Evolutionary conservation across 306 rosid genomes (phyloP).

Genomic region (Quercus suber): DNA sequence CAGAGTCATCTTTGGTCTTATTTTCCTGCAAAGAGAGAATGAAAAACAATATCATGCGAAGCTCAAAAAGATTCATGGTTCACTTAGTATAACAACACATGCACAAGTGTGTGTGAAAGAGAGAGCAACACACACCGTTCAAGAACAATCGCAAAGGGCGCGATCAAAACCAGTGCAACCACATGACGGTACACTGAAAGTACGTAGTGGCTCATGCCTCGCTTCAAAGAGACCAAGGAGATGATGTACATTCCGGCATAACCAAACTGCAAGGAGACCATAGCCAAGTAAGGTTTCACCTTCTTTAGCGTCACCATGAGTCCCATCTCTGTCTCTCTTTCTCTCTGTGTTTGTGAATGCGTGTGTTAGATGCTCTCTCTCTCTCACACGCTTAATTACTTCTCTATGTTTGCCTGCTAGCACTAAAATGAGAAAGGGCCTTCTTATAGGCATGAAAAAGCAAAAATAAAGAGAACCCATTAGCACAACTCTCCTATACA

Average conservation of each 20-base stretch:
- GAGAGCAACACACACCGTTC: constrained; percentile 52
- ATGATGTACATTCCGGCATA: constrained; percentile 90
- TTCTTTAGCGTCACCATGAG: constrained; percentile 24
- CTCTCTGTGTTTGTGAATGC: not conserved
- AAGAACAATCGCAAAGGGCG: constrained; percentile 76
- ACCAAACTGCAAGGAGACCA: constrained; percentile 83
- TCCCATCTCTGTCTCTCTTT: constrained; percentile 49
- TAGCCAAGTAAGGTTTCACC: constrained; percentile 80
- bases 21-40: constrained; percentile 51
- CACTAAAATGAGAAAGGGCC: constrained; percentile 22
- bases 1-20: constrained; percentile 92
- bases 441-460: constrained; percentile 45
- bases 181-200: constrained; percentile 88
- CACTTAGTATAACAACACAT: not conserved
- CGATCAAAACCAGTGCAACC: constrained; percentile 59
- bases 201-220: constrained; percentile 89
- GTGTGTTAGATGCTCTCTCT: not conserved
- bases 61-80: not conserved
- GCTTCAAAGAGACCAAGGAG: constrained; percentile 82
- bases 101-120: not conserved
- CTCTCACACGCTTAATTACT: constrained; percentile 6
- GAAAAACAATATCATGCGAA: too few species aligned
- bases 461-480: constrained; percentile 22
- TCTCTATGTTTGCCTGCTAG: constrained; percentile 19
- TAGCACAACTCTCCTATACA: constrained; percentile 37